Base-by-base conservation (phyloP, 345 rosid genomes). In the Luvunga scandens region DNA sequence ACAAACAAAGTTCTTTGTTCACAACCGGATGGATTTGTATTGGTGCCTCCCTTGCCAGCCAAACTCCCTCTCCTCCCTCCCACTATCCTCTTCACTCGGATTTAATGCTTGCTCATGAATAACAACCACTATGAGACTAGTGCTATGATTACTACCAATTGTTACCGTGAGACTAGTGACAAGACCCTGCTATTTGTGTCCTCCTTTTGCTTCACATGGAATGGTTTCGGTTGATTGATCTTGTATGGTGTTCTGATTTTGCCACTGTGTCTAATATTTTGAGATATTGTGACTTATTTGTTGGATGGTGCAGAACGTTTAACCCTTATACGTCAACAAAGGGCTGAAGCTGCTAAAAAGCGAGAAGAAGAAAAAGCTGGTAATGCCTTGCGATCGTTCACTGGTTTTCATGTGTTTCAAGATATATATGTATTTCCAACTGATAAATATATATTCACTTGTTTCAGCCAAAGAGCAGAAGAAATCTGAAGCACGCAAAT, bases 291-390 rank as follows among this genome's bases (percentile, higher is more conserved):
- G 25, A 27, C 59, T 62, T 10, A 5, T 45, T 34, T 68, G 55
- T 76, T 72, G 33, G 13, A 45, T 24, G 21, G 31, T 79, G 67
- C 86, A 91, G 95, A 91, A 60, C 93, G 93, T 6, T 73, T 89
- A 71, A 85, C 85, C 71, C 89, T 88, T 48, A 87, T 91, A 34
- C 91, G 93, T 12, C 90, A 91, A 72, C 90, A 89, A 81, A 85
- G 95, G 78, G 95, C 84, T 36, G 93, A 89, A 77, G 93, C 95
- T 68, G 91, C 93, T 30, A 89, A 63, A 70, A 91, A 85, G 80
- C 86, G 91, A n/a, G 95, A 89, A 60, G 95, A 91, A 77, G 91
- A 91, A 76, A 91, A 85, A 79, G 90, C 91, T 60, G 95, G 95
- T 91, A 87, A 69, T 64, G 31, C 30, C 64, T 18, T 30, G 57